Base-by-base conservation (phyloP, 208 protist genomes). In the Acanthamoeba castellanii region DNA sequence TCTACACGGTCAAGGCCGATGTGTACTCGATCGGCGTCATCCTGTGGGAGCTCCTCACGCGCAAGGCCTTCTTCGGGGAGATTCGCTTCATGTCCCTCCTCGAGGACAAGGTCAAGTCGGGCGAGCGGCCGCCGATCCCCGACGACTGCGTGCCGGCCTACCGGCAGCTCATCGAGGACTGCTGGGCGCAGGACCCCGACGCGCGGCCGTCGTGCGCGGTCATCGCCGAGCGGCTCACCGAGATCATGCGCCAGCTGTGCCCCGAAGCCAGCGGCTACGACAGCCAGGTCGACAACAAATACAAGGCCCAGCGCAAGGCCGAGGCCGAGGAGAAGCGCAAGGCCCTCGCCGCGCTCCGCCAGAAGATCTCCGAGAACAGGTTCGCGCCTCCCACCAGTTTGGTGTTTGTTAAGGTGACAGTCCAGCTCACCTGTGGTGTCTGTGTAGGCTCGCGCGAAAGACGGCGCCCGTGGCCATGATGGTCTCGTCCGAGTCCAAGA, bases 21-120 rank as follows among this genome's bases (percentile, higher is more conserved):
- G 52, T 68, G 22, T 92, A 92, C 42, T 76, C 61, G 42, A 14
- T 76, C 7, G 87, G 87, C 59, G 59, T 92, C 59, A 92, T 92
- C 61, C 87, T 92, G 25, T 92, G 59, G 55, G 87, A 92, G 59
- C 32, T 92, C 25, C 87, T 92, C 87, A 76, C 59, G 9, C 52
- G 61, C 18, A 18, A 92, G 32, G 3, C 14, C 14, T 92, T 37
- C 64, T 92, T 92, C 25, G 59, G 59, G 37, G 87, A 92, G 87
- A 52, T 50, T 32, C n/a, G 87, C n/a, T 93, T 95, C 45, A 91
- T 70, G 7, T 42, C 37, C 37, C 37, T 42, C 37, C 18, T 66
- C 32, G 13, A 91, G 30, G 64, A 72, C n/a, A 27, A 27, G 74
- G 74, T 82, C 34, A 42, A 50, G 30, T 20, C 74, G 34, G 50